Base-by-base conservation (phyloP, 176 grass and related monocot species). In the Eleusine indica region DNA sequence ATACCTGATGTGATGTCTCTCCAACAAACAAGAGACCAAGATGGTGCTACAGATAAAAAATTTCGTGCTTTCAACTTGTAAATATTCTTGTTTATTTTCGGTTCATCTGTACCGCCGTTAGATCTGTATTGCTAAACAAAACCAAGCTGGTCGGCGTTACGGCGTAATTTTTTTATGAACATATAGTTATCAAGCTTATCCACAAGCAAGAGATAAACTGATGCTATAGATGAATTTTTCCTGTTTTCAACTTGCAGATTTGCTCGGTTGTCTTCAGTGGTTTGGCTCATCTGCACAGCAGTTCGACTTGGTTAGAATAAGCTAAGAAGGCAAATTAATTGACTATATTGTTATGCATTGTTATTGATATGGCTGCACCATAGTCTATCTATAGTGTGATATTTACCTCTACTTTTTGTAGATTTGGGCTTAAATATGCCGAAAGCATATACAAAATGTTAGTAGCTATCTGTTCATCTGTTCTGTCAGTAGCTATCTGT, bases 281-380 rank as follows among this genome's bases (percentile, higher is more conserved):
- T 19, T 37, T 68, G 28, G 44, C 44, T 67, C 77, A 68, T 67
- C 64, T 79, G 25, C 14, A 19, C 32, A 79, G 62, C 61, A 39
- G 22, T 37, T 38, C 43, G 28, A 18, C 40, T 32, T 70, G 6
- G 25, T 3, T 0, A n/a, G 11, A 19, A 80, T 54, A 54, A 39
- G 46, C 46, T 69, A 15, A 10, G n/a, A 22, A 61, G 6, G 60
- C 46, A 69, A 16, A 32, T 54, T 41, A 48, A 17, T 80, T 6
- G 18, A 61, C 37, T 9, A 58, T 7, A 8, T 76, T 61, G 21
- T 25, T 25, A 25, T 25, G 25, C 25, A 25, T 25, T 25, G 25
- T 25, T 25, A 25, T 25, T 25, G 25, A 25, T 25, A 25, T 25
- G 25, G 25, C 25, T 25, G 25, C 25, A 25, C 25, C 25, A 25